phyloP scores from a whole-genome alignment of 139 green algal genomes.

The Coccomyxa sp. region DNA sequence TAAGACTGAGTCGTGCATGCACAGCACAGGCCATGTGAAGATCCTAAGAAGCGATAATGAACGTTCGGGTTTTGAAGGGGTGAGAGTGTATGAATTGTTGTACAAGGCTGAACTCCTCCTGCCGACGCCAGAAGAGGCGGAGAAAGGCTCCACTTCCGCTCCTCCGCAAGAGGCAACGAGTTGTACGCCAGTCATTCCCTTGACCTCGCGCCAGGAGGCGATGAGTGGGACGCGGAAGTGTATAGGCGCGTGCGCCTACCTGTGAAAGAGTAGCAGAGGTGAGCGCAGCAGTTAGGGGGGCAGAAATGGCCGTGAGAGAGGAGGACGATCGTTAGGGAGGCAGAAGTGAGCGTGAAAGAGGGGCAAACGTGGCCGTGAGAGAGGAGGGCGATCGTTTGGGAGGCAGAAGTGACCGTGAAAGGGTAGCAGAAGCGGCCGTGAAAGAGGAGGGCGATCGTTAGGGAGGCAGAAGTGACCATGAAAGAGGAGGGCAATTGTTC shows the following conservation, averaged over 20 bases:
- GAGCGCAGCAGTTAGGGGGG: not conserved
- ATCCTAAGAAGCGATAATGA: not conserved
- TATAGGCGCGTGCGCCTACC: not conserved
- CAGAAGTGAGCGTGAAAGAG: not conserved
- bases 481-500: not conserved
- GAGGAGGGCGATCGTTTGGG: not conserved
- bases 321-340: no score
- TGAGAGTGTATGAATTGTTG: not conserved
- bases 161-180: not conserved
- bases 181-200: not conserved
- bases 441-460: not conserved
- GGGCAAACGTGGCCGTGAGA: not conserved
- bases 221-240: not conserved
- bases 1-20: not conserved
- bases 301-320: not conserved
- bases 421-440: not conserved
- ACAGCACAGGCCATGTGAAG: not conserved
- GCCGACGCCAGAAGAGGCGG: not conserved
- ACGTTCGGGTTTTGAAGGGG: not conserved
- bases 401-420: not conserved
- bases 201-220: not conserved
- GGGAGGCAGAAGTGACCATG: not conserved
- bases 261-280: constrained; percentile 1
- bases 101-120: not conserved
- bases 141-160: not conserved